These are phyloP conservation scores for Colletotrichum scovillei DNA, from an alignment of 2,329 filamentous ascomycete species.

Conservation along the genomic window DNA sequence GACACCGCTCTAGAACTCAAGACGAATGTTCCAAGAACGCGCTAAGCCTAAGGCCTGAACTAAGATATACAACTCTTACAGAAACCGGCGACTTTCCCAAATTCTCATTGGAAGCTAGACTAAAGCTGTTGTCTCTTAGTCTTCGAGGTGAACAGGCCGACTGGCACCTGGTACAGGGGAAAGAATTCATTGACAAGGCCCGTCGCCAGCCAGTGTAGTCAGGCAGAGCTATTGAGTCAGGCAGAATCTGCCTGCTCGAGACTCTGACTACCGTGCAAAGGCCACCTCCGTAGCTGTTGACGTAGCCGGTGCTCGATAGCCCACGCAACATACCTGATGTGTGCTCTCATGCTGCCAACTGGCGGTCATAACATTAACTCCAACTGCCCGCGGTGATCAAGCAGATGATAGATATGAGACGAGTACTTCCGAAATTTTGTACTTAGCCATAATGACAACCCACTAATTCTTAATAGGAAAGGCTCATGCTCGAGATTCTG, in stretches of 20 bases:
- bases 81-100: not conserved
- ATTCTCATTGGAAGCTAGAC: not conserved
- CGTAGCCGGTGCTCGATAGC: not conserved
- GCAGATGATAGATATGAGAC: not conserved
- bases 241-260: not conserved
- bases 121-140: too few relatives aligned
- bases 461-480: too few relatives aligned
- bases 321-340: not conserved
- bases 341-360: not conserved
- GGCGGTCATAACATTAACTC: not conserved
- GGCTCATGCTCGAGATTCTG: too few relatives aligned
- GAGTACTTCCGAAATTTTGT: not conserved
- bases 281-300: not conserved
- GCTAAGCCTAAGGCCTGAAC: not conserved
- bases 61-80: not conserved
- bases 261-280: not conserved
- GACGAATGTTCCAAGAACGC: not conserved
- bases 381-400: not conserved
- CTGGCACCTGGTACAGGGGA: too few relatives aligned
- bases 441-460: not conserved
- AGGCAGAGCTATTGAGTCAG: too few relatives aligned
- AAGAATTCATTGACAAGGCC: too few relatives aligned
- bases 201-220: too few relatives aligned
- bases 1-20: not conserved
- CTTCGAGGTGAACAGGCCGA: too few relatives aligned